phyloP scores from a whole-genome alignment of 2,329 filamentous ascomycete species.

The Trichoderma sp. region DNA sequence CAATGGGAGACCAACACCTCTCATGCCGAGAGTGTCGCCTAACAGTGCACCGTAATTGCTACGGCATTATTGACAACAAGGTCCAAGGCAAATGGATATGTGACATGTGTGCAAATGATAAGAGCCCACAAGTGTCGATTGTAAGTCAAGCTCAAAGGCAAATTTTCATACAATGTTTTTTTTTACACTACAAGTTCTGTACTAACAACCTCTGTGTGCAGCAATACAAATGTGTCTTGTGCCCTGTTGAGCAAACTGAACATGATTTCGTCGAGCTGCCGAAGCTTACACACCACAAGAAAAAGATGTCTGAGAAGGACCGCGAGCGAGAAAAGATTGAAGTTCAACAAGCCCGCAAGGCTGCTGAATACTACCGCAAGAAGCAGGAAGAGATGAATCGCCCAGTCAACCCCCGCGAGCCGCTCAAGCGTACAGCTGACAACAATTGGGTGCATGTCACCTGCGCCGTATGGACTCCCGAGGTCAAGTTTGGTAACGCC shows the following conservation, averaged over 20 bases:
- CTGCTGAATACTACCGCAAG: conserved; percentile 78
- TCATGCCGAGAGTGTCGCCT: conserved; percentile 86
- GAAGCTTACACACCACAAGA: conserved; percentile 60
- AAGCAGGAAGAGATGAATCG: conserved; percentile 83
- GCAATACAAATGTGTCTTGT: conserved; percentile 92
- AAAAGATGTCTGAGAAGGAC: conserved; percentile 88
- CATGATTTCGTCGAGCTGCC: conserved; percentile 79
- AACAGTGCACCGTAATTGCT: conserved; percentile 89
- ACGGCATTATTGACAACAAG: conserved; percentile 76
- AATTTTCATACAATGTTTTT: not conserved
- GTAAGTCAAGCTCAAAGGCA: conserved; percentile 52
- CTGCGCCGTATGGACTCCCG: conserved; percentile 88
- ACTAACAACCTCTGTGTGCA: conserved; percentile 39
- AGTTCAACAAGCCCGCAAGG: conserved; percentile 77
- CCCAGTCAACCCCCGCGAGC: conserved; percentile 81
- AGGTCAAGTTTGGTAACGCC: conserved; percentile 89
- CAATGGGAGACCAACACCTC: conserved; percentile 69
- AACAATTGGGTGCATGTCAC: conserved; percentile 99
- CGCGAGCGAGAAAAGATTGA: conserved; percentile 85
- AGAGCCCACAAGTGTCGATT: conserved; percentile 88
- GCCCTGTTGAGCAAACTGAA: conserved; percentile 78
- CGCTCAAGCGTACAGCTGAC: conserved; percentile 88
- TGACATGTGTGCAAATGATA: conserved; percentile 94
- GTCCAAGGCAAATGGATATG: conserved; percentile 83
- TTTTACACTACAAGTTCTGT: not conserved